Evolutionary conservation across 1,284 basidiomycete genomes (phyloP), one percentile per base, ranked within the genome.

Genomic region (Xerocomus amazonicus): DNA sequence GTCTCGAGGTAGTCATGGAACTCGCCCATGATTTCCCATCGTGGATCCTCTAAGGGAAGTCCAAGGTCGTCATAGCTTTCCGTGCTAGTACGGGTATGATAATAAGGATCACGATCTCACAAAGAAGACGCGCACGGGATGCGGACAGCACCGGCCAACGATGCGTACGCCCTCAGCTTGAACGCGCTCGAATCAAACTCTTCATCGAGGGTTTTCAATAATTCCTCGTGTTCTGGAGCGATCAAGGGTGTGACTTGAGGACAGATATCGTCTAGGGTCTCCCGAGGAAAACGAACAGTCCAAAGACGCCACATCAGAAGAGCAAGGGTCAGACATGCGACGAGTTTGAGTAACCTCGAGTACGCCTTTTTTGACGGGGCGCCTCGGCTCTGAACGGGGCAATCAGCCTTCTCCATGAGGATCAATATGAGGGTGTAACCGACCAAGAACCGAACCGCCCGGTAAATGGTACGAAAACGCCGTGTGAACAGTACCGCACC

Each of bases 1-100:
- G 58, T 54, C 36, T 68, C 60, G 23, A 78, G 59, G 55, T 76
- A 77, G 3, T 70, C 68, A 43, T 76, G 74, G 58, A 77, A 70
- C 9, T 67, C 62, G 4, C 52, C 56, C 47, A 77, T 71, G 4
- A 62, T 66, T 33, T 76, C 66, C 75, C 75, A 78, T 32, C 74
- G 71, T 7, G 69, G 61, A 45, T 79, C 77, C 49, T 70, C 65
- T 10, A 70, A 72, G 12, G 74, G 66, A 4, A 67, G 68, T 2
- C 60, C 64, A 56, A 77, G 67, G 48, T 70, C 62, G 46, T 78
- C 76, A 48, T 65, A 75, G 6, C 62, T 70, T 57, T 72, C 70
- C 32, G 69, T 69, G 31, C 65, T 70, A 28, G 37, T 5, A 35
- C 27, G 14, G 23, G 16, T 3, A 33, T 29, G 50, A 23, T 23